Evolutionary conservation across 139 green algal species (phyloP).

Genomic region (Yamagishiella unicocca): DNA sequence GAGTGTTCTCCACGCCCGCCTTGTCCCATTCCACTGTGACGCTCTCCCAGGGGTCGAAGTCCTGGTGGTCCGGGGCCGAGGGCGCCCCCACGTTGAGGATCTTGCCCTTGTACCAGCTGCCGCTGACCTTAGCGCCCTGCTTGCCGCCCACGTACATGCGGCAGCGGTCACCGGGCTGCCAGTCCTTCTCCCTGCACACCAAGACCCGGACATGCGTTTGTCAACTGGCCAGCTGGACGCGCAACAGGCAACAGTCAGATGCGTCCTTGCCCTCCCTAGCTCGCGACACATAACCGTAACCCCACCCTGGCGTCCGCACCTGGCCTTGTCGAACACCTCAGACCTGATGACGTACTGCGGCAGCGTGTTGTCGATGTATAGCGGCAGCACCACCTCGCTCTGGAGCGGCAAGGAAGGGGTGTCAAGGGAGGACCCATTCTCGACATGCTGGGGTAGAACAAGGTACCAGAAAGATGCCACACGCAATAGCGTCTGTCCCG

Average conservation of each 20-base stretch:
- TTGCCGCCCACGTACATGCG: slow-evolving; percentile 85
- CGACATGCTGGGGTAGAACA: too few species aligned
- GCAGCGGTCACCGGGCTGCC: slow-evolving; percentile 79
- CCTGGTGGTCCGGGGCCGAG: slow-evolving; percentile 42
- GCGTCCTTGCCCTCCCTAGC: too few species aligned
- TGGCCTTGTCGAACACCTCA: slow-evolving; percentile 58
- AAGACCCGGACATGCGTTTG: background rate
- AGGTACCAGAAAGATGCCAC: too few species aligned
- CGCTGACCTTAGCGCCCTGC: slow-evolving; percentile 65
- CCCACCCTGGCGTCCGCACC: slow-evolving; percentile 1
- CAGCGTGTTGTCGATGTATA: slow-evolving; percentile 78
- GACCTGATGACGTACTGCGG: slow-evolving; percentile 80
- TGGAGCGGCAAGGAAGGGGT: background rate
- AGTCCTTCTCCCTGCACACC: slow-evolving; percentile 61
- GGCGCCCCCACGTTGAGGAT: slow-evolving; percentile 53
- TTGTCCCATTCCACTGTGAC: slow-evolving; percentile 80
- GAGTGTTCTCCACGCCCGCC: slow-evolving; percentile 20
- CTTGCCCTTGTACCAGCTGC: slow-evolving; percentile 80
- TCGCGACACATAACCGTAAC: too few species aligned
- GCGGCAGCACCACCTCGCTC: slow-evolving; percentile 62
- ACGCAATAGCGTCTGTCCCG: too few species aligned
- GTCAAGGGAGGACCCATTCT: background rate
- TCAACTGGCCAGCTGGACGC: background rate
- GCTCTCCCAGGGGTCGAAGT: slow-evolving; percentile 84
- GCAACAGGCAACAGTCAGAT: background rate